Evolutionary conservation across 768 basidiomycete genomes (phyloP), one percentile per base, ranked within the genome.

Genomic region (Tubosaeta brunneosetosa): DNA sequence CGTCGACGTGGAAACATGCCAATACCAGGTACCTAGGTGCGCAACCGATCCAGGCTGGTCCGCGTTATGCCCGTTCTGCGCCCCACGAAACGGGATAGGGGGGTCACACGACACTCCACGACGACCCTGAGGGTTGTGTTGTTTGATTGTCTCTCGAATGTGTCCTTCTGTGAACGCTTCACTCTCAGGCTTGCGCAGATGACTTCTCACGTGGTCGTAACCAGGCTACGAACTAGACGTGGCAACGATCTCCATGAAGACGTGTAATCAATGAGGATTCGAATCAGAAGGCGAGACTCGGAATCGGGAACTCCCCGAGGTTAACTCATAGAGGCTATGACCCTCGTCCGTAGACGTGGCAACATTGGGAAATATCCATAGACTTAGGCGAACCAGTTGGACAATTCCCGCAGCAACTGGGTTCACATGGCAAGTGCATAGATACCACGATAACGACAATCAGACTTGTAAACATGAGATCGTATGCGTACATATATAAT

Each of bases 361-460:
- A 44, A 16, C 52, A 41, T 49, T 52, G 57, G 45, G 60, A 62
- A 55, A 36, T 26, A n/a, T 51, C 38, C 13, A 22, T n/a, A 34
- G 40, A 22, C 38, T 22, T 33, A n/a, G 16, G 40, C 29, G 46
- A 51, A 42, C 32, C 27, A 43, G 25, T 33, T 10, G 26, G 43
- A 47, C 37, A 50, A 13, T 19, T n/a, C 9, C 25, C 7, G 25
- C 26, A 27, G 43, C 14, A 49, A 19, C 16, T 46, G 32, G 16
- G 50, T 53, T 58, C 45, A 51, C 43, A 53, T 66, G 51, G 45
- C 33, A 44, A 55, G 43, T 13, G 13, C 32, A 22, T 22, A 36
- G 41, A 54, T 38, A 33, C 17, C 25, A 27, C 17, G 47, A 46
- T 41, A 45, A 38, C 29, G 36, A 52, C 19, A 51, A 45, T 34